A percentile compares a stretch with the other conserved stretches of the same genome.
Evolutionary conservation across 2,329 filamentous ascomycete genomes (phyloP).

Genomic region (Rutstroemia sp.): DNA sequence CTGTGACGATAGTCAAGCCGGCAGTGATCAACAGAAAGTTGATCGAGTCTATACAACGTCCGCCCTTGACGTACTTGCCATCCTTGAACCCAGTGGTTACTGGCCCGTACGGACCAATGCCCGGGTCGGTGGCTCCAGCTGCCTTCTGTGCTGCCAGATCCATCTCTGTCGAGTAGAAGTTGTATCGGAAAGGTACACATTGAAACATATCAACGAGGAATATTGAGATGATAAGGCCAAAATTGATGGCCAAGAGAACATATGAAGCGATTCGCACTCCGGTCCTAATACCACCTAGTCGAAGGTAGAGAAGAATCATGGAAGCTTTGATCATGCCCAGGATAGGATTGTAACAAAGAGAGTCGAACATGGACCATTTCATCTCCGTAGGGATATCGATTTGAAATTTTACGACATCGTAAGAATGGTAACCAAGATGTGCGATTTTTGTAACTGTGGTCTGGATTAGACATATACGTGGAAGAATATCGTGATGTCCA

Average conservation of each 20-base stretch:
- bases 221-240: constrained; percentile 30
- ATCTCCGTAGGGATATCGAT: neutral
- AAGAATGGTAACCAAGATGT: constrained; percentile 16
- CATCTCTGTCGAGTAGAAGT: constrained; percentile 10
- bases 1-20: constrained; percentile 16
- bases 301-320: constrained; percentile 37
- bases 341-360: constrained; percentile 37
- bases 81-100: constrained; percentile 12
- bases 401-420: constrained; percentile 3
- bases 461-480: neutral
- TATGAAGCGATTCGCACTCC: constrained; percentile 7
- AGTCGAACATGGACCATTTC: constrained; percentile 26
- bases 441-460: constrained; percentile 14
- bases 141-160: constrained; percentile 7
- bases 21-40: constrained; percentile 15
- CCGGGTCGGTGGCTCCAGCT: constrained; percentile 4
- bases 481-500: no score
- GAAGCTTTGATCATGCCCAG: constrained; percentile 40
- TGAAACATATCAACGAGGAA: constrained; percentile 35
- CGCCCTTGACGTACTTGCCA: constrained; percentile 13
- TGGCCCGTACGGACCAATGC: neutral
- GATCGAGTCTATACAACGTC: constrained; percentile 14
- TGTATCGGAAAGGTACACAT: constrained; percentile 22
- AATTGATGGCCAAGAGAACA: constrained; percentile 18
- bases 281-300: constrained; percentile 31